Base-by-base conservation (phyloP, 2,329 filamentous ascomycete genomes). In the Ophiosphaerella korrae region DNA sequence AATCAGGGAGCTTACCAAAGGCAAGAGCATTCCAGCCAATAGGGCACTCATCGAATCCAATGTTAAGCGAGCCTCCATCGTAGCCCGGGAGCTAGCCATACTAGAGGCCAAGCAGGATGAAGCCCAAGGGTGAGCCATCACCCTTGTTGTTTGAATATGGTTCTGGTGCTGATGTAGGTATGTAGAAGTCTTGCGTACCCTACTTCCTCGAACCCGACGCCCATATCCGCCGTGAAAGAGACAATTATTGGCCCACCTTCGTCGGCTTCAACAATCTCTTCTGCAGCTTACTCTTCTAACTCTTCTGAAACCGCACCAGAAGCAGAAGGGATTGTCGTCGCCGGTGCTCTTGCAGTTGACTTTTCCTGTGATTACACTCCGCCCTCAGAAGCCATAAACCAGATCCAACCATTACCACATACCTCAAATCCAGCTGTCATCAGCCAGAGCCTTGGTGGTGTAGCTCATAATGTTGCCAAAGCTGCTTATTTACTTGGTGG, bases 261-360 rank as follows among this genome's bases (percentile, higher is more conserved):
- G 18, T 52, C 56, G 16, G 45, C 53, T 32, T 47, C 55, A 47
- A 38, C 49, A 23, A 8, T 53, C 43, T 24, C 53, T 29, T 39
- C 59, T 2, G 58, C 50, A 8, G 44, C 60, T 38, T 42, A 45
- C 32, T 44, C 55, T 14, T 46, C 42, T 14, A 23, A 44, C 1
- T 33, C 51, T 11, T 31, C 50, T 35, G n/a, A 34, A 3, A 46
- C 47, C 36, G 42, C 54, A 35, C 24, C 37, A 33, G 14, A 41
- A 23, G 21, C 42, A 36, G 32, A 45, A 14, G 86, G 92, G 58
- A 82, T 97, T n/a, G 77, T 97, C 24, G 90, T 97, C 37, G 90
- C 92, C 44, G 93, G 92, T n/a, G 91, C 91, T 11, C 83, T 97
- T 26, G 93, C 93, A 13, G 81, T 96, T 55, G 93, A 97, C 72